Evolutionary conservation across 129 eudicot genomes (phyloP).

Genomic region (carrot (Daucus carota)): DNA sequence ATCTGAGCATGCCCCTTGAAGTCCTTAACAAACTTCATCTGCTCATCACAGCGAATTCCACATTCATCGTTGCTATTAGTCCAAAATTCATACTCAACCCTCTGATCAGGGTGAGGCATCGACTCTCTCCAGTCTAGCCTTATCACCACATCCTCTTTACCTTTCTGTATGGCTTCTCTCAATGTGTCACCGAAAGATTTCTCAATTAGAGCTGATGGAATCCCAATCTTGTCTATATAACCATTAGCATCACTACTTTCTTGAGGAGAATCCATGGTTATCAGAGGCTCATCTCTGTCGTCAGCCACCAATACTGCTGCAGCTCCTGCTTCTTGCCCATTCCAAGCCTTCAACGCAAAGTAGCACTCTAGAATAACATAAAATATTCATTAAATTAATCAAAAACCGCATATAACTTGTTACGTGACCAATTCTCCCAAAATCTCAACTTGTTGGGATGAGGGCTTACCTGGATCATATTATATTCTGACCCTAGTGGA

Average conservation of each 20-base stretch:
- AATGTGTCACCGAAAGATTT: slow-evolving; percentile 52
- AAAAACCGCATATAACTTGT: neutral
- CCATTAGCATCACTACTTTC: slow-evolving; percentile 64
- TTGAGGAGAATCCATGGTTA: slow-evolving; percentile 97
- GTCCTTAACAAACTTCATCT: slow-evolving; percentile 70
- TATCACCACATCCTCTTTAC: slow-evolving; percentile 53
- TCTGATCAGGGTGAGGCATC: slow-evolving; percentile 82
- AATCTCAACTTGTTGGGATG: no score
- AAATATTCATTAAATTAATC: neutral
- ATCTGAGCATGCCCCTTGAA: slow-evolving; percentile 96
- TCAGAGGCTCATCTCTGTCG: slow-evolving; percentile 59
- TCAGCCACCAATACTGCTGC: slow-evolving; percentile 89
- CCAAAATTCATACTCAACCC: slow-evolving; percentile 96
- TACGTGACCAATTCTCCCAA: no score
- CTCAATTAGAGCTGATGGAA: slow-evolving; percentile 74
- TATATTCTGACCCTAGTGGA: no score
- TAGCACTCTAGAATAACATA: slow-evolving; percentile 50
- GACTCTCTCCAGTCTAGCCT: slow-evolving; percentile 96
- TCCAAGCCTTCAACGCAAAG: slow-evolving; percentile 90
- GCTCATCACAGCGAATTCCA: slow-evolving; percentile 88
- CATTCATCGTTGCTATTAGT: slow-evolving; percentile 98
- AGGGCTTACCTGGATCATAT: no score
- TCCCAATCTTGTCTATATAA: slow-evolving; percentile 63
- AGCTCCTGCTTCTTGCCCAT: slow-evolving; percentile 93
- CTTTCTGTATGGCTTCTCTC: slow-evolving; percentile 49